These are phyloP conservation scores for Udeniomyces megalosporus DNA, from an alignment of 768 basidiomycete genomes.

Conservation along the genomic window DNA sequence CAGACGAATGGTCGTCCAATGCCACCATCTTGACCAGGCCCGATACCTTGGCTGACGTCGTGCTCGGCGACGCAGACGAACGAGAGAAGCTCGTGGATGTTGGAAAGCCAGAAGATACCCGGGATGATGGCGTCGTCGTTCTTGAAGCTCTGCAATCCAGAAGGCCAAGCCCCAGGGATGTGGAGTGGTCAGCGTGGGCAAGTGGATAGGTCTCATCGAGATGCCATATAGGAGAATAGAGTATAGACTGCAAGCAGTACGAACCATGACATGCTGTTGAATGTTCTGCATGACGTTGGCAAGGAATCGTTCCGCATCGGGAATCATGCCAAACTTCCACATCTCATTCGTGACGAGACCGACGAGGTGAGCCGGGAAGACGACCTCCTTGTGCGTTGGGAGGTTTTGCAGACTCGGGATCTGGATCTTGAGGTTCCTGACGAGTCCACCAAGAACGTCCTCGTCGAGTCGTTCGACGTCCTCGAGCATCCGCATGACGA, in stretches of 20 bases:
- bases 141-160: conserved; percentile 38
- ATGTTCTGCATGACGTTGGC: conserved; percentile 98
- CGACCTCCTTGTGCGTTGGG: conserved; percentile 87
- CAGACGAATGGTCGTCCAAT: conserved; percentile 78
- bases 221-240: neutral
- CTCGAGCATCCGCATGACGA: conserved; percentile 85
- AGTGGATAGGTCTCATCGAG: neutral
- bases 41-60: conserved; percentile 95
- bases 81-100: conserved; percentile 97
- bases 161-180: neutral
- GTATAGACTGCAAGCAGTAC: conserved; percentile 25
- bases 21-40: conserved; percentile 81
- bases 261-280: conserved; percentile 91
- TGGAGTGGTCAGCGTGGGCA: neutral
- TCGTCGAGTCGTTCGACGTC: conserved; percentile 79
- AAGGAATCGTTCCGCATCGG: conserved; percentile 91
- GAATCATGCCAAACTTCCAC: conserved; percentile 98
- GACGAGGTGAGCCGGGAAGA: conserved; percentile 97
- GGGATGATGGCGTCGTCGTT: conserved; percentile 92
- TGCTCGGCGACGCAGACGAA: conserved; percentile 98
- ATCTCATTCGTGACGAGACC: conserved; percentile 98
- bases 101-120: conserved; percentile 98
- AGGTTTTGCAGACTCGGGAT: conserved; percentile 76
- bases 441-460: conserved; percentile 76
- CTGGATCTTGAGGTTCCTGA: conserved; percentile 84